Evolutionary conservation across 805 yeast species (phyloP), one percentile per base, ranked within the genome.

Genomic region (Suhomyces sp.): DNA sequence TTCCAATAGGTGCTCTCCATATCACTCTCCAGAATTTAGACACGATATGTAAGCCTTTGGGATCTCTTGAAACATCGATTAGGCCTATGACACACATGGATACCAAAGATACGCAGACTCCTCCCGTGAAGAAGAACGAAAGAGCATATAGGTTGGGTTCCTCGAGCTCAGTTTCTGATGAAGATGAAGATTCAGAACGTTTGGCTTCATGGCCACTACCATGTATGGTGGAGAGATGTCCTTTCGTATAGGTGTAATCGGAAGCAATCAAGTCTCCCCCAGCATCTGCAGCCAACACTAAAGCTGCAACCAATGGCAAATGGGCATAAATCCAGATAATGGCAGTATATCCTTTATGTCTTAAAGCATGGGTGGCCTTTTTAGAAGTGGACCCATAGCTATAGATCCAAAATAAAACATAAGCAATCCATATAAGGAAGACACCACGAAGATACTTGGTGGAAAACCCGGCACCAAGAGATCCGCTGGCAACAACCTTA

Each of bases 211-310:
- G 31, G 26, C 42, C 17, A 41, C 28, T 12, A 15, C 31, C 27
- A 11, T 19, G 10, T 32, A 11, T 2, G 18, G 23, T 35, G 10
- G 61, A 39, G 30, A 13, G 38, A 21, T 24, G 36, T 19, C 31
- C 24, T 11, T 21, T 23, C 7, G 28, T 19, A 13, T 19, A 25
- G 11, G 47, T 42, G 10, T 46, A 55, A 16, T 61, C 63, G 13
- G 58, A 30, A 15, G 53, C 46, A 9, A 67, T 56, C 35, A 77
- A 48, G 16, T 75, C 78, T 2, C 75, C 76, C 13, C 75, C 79
- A 3, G 82, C 70, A 57, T 78, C 83, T 2, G 83, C 84, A 19
- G 77, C 72, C 20, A 78, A 59, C 20, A 77, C 66, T 33, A 79
- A 51, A 1, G 74, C 50, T 0, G 75, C 79, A 31, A 76, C 66